Base-by-base conservation (phyloP, 2,329 filamentous ascomycete species). In the Triangularia setosa region DNA sequence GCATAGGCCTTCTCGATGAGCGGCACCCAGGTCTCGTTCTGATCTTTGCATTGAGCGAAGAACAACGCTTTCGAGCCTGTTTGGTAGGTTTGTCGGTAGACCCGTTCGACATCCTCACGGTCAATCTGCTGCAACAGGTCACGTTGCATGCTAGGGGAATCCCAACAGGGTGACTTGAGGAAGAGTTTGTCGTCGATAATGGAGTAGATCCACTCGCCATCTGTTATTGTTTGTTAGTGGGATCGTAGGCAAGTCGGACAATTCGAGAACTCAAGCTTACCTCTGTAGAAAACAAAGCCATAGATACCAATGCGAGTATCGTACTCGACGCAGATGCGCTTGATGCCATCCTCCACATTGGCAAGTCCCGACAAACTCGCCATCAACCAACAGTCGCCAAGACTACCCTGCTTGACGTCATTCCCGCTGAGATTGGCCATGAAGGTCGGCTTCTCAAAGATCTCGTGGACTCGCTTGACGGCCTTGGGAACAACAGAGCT, bases 161-260 rank as follows among this genome's bases (percentile, higher is more conserved):
- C 91, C 79, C 92, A 96, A 72, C 90, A 89, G 4, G 91, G 90
- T 1, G 90, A 91, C 65, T 89, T 91, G 18, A 96, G 84, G 74
- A 91, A 96, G 2, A 97, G 82, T 77, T 96, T 96, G 76, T 97
- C 93, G 73, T 97, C 93, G 65, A 97, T 87, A 67, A 97, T 93
- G 64, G 91, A 93, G 70, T 93, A 92, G 63, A 94, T 90, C 93
- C 92, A 97, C 76, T 95, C 91, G 61, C 92, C 92, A 72, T 96
- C 92, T 77, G 60, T 1, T 24, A 16, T 3, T 3, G 27, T 9
- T n/a, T 18, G 64, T 69, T 60, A 65, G 66, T 58, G 18, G 23
- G 28, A 33, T 4, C 1, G 14, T 30, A 12, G 18, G 8, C n/a
- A 48, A 18, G 12, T 8, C 5, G n/a, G n/a, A 40, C 14, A n/a